Percentiles rank a stretch among this genome's conserved stretches.
Evolutionary conservation across 2,329 filamentous ascomycete genomes (phyloP).

Genomic region (Aspergillus flavus): DNA sequence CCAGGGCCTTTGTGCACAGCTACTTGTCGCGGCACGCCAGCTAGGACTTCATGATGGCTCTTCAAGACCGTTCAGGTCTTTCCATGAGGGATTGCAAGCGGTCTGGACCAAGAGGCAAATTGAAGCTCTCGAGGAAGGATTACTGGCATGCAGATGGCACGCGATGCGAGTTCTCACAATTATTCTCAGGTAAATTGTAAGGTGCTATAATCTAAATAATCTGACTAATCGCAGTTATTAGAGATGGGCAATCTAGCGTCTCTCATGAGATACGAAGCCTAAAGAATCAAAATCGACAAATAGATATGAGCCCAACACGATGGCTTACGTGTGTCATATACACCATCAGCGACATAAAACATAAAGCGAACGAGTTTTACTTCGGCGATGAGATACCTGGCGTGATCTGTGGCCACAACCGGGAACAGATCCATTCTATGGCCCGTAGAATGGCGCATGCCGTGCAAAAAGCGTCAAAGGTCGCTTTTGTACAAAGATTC

Average conservation of each 20-base stretch:
- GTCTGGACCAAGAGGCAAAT: neutral
- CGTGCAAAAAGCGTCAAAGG: neutral
- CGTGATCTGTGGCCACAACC: neutral
- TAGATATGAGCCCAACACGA: neutral
- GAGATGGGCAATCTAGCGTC: neutral
- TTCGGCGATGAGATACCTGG: neutral
- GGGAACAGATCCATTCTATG: neutral
- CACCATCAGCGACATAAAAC: neutral
- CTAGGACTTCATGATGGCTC: neutral
- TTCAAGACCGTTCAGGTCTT: neutral
- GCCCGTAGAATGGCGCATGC: neutral
- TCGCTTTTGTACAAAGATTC: neutral
- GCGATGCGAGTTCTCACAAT: neutral
- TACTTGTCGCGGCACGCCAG: neutral
- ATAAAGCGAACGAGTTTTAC: neutral
- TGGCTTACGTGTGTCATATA: neutral
- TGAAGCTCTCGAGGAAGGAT: neutral
- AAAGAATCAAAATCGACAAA: neutral
- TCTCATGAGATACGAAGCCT: neutral
- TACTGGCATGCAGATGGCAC: neutral
- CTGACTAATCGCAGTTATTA: neutral
- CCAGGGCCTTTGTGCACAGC: neutral
- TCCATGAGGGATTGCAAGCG: neutral
- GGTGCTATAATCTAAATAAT: neutral
- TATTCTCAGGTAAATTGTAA: neutral